phyloP scores from a whole-genome alignment of 1,139 yeast genomes.

The Saccharomyces pastorianus region DNA sequence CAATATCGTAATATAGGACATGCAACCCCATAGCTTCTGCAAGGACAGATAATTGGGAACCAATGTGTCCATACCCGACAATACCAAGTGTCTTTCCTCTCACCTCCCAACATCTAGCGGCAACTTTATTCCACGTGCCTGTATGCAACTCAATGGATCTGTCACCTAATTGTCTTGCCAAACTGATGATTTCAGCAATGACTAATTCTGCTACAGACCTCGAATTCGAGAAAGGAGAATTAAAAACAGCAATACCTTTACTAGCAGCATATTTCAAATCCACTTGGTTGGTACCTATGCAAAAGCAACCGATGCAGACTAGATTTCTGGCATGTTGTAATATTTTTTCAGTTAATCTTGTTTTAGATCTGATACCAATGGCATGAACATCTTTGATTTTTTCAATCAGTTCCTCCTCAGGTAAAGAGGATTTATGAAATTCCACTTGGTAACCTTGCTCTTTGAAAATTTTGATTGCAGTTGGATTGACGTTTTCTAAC shows the following conservation, averaged over 20 bases:
- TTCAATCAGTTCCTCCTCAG: conserved; percentile 90
- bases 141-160: conserved; percentile 93
- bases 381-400: conserved; percentile 92
- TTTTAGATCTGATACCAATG: conserved; percentile 95
- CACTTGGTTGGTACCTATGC: conserved; percentile 98
- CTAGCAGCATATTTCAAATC: conserved; percentile 87
- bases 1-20: conserved; percentile 84
- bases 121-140: conserved; percentile 96
- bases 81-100: conserved; percentile 98
- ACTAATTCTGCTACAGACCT: conserved; percentile 98
- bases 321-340: conserved; percentile 81
- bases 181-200: conserved; percentile 85
- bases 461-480: conserved; percentile 79
- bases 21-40: conserved; percentile 99
- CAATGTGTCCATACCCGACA: conserved; percentile 97
- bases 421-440: conserved; percentile 78
- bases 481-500: conserved; percentile 85
- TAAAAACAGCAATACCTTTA: conserved; percentile 91
- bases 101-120: conserved; percentile 95
- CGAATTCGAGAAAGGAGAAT: conserved; percentile 97
- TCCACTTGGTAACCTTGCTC: conserved; percentile 96
- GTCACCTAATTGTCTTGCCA: conserved; percentile 96
- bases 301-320: conserved; percentile 92
- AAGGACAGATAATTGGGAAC: conserved; percentile 89
- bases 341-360: conserved; percentile 73